Evolutionary conservation across 139 green algal species (phyloP), one percentile per base, ranked within the genome.

Genomic region (Closterium sp.): DNA sequence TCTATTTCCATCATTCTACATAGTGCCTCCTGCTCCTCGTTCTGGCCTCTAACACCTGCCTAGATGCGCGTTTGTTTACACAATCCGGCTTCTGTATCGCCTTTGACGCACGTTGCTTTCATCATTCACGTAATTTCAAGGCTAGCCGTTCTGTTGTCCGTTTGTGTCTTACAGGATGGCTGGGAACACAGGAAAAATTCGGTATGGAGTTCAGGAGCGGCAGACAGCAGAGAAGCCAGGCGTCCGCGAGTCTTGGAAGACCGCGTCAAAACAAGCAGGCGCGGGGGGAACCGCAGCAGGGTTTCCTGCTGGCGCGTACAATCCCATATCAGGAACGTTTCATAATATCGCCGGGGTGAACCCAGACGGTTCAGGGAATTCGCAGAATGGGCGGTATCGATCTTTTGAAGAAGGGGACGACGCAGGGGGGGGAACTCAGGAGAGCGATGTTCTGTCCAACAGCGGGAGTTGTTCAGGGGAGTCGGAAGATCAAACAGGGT

Each of bases 381-480:
- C 50, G 91, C 90, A n/a, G 86, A 93, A 93, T 9, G 90, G 90
- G 9, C 13, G 90, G 87, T 93, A 93, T 28, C 21, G 87, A 7
- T 93, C 90, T 27, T 93, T 93, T 93, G 90, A 93, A n/a, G 90
- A 93, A 73, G 90, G 90, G 62, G 90, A 93, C 30, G 90, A 93
- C n/a, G 21, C 30, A 29, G 32, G 19, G 9, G 91, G 62, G 27
- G 62, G 24, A 92, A 91, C 24, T 62, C 90, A 92, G 19, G 91
- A 93, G 32, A 93, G 27, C 73, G 91, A 93, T 50, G 42, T 89
- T 90, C 31, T 93, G 24, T 93, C 91, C 17, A 93, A 93, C 34
- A 93, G 93, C 86, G 91, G 91, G 19, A 93, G 91, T 87, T 93
- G 91, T 93, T 93, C 91, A 30, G 91, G 91, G 38, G 91, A 93